Conservation (phyloP, 2,329 filamentous ascomycete species). For the Tympanopsis confertula region DNA sequence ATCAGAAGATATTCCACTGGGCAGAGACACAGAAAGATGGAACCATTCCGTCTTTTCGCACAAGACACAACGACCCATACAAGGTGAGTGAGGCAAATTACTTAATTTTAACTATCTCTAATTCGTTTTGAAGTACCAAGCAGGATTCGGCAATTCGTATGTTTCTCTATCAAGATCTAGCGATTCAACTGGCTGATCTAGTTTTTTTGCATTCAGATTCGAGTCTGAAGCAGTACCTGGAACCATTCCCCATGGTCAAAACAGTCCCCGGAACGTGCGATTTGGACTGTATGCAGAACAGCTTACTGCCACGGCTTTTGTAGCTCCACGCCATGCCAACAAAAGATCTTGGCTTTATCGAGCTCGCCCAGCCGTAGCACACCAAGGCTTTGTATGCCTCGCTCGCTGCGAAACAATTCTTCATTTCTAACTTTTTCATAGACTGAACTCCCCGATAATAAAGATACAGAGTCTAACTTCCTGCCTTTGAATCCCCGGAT, state of each 20-base stretch:
- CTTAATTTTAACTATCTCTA: conserved; percentile 4
- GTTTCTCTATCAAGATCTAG: conserved; percentile 7
- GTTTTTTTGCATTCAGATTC: conserved; percentile 15
- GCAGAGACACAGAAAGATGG: conserved; percentile 48
- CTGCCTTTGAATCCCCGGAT: conserved; percentile 31
- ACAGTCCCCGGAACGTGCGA: conserved; percentile 9
- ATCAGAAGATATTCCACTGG: conserved; percentile 42
- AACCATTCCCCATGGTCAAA: conserved; percentile 31
- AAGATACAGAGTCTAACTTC: conserved; percentile 28
- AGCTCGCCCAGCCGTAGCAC: background rate
- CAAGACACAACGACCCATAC: conserved; percentile 40
- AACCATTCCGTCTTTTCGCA: conserved; percentile 37
- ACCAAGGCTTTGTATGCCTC: conserved; percentile 11
- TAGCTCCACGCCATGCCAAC: background rate
- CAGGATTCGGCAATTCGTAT: conserved; percentile 39
- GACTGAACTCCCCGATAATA: conserved; percentile 15
- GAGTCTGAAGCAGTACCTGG: conserved; percentile 31
- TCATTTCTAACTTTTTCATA: conserved; percentile 4
- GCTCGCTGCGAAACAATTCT: conserved; percentile 19
- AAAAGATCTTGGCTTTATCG: background rate
- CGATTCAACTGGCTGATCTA: conserved; percentile 13
- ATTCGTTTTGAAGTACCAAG: conserved; percentile 30
- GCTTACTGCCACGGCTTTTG: conserved; percentile 1
- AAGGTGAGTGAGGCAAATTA: conserved; percentile 19
- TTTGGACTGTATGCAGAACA: conserved; percentile 1